phyloP scores from a whole-genome alignment of 371 early-diverging fungal species.

The Apophysomyces sp. region DNA sequence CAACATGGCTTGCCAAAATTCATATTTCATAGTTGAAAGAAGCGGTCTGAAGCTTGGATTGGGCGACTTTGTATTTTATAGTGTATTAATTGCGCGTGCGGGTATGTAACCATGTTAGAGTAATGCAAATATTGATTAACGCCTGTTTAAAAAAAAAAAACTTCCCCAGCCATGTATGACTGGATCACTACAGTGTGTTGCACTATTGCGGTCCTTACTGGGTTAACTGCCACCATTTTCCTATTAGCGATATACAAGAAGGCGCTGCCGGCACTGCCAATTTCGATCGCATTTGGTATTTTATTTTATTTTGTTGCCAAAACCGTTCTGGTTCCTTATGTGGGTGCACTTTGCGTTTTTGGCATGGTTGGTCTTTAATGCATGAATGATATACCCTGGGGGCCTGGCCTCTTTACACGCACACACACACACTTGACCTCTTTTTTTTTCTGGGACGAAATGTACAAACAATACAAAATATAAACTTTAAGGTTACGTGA shows the following conservation, averaged over 20 bases:
- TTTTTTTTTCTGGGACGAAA: no score
- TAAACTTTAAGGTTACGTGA: no score
- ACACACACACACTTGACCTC: no score
- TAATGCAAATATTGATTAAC: no score
- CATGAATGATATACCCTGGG: not conserved
- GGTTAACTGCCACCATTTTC: slow-evolving; percentile 84
- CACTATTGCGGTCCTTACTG: slow-evolving; percentile 79
- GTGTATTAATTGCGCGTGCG: slow-evolving; percentile 81
- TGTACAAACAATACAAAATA: no score
- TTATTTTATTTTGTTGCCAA: slow-evolving; percentile 76
- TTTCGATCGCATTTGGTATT: slow-evolving; percentile 86
- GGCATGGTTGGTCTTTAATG: slow-evolving; percentile 46
- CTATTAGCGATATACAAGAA: slow-evolving; percentile 78
- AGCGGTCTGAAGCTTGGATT: slow-evolving; percentile 82
- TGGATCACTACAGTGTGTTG: slow-evolving; percentile 86
- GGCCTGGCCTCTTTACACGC: not conserved
- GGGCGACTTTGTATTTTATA: slow-evolving; percentile 92
- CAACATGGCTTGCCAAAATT: not conserved
- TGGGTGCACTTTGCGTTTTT: slow-evolving; percentile 45
- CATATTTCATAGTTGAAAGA: slow-evolving; percentile 40
- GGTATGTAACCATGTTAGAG: slow-evolving; percentile 30
- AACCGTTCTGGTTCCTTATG: slow-evolving; percentile 62
- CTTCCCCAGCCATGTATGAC: slow-evolving; percentile 67
- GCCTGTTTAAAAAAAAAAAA: not conserved
- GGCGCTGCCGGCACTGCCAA: slow-evolving; percentile 86